Evolutionary conservation across 2,329 filamentous ascomycete species (phyloP).

Genomic region (Colletotrichum acutatum): DNA sequence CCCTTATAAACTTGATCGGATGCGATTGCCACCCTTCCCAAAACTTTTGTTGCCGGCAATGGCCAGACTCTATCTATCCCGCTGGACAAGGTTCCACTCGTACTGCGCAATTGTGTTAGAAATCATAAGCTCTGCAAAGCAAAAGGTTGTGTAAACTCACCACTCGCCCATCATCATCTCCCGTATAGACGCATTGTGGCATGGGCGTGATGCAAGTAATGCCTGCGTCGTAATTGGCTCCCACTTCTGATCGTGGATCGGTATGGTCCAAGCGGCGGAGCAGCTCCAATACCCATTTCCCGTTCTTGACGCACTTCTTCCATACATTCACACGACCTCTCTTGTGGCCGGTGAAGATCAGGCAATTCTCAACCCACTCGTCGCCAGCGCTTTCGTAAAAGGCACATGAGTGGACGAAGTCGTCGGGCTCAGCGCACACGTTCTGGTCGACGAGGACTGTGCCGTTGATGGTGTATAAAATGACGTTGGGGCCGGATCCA

Average conservation of each 20-base stretch:
- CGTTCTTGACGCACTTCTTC: conserved; percentile 66
- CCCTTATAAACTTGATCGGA: conserved; percentile 26
- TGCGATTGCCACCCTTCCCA: not conserved
- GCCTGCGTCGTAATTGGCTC: conserved; percentile 68
- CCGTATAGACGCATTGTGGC: conserved; percentile 87
- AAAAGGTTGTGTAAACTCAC: conserved; percentile 55
- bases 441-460: conserved; percentile 84
- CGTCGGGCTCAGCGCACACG: conserved; percentile 76
- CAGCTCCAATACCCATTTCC: conserved; percentile 80
- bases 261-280: conserved; percentile 85
- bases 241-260: conserved; percentile 73
- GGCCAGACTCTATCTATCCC: conserved; percentile 62
- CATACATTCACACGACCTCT: conserved; percentile 86
- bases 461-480: conserved; percentile 90
- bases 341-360: conserved; percentile 90
- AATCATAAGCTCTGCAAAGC: rapidly evolving
- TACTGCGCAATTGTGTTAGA: conserved; percentile 55
- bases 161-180: conserved; percentile 92
- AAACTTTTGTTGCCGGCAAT: conserved; percentile 26
- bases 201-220: conserved; percentile 90
- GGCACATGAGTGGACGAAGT: conserved; percentile 83
- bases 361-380: conserved; percentile 88
- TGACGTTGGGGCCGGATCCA: conserved; percentile 78
- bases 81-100: conserved; percentile 71
- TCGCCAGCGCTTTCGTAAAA: conserved; percentile 93